Evolutionary conservation across 2,329 filamentous ascomycete species (phyloP).

Genomic region (Neophaeococcomyces mojaviensis): DNA sequence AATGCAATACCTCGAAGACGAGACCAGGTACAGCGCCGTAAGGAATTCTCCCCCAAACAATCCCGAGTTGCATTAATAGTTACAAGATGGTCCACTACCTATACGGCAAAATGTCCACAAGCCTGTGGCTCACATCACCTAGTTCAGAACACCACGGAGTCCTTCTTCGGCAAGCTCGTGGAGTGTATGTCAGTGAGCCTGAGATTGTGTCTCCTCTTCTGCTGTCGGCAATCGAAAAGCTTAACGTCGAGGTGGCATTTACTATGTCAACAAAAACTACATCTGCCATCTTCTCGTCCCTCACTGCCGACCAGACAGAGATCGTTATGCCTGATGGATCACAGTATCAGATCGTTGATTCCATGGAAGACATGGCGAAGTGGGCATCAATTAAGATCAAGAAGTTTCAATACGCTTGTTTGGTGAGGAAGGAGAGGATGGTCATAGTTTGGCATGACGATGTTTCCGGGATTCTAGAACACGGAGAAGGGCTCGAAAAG

Average conservation of each 20-base stretch:
- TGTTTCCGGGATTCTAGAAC: slow-evolving; percentile 33
- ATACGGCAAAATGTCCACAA: not conserved
- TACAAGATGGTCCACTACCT: not conserved
- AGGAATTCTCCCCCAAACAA: not conserved
- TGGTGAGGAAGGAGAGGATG: slow-evolving; percentile 36
- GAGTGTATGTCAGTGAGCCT: slow-evolving; percentile 38
- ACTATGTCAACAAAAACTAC: slow-evolving; percentile 35
- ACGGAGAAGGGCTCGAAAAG: slow-evolving; percentile 13
- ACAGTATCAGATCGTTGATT: slow-evolving; percentile 41
- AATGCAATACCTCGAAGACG: not conserved
- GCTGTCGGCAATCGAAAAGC: slow-evolving; percentile 35
- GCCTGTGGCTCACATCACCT: not conserved
- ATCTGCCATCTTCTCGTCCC: slow-evolving; percentile 15
- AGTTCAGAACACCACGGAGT: slow-evolving; percentile 25
- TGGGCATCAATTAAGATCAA: slow-evolving; percentile 34
- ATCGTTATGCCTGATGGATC: slow-evolving; percentile 36
- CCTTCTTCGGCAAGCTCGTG: slow-evolving; percentile 33
- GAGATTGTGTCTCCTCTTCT: slow-evolving; percentile 32
- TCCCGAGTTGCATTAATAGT: not conserved
- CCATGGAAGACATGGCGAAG: slow-evolving; percentile 32
- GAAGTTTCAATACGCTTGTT: slow-evolving; percentile 38
- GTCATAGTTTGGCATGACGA: slow-evolving; percentile 41
- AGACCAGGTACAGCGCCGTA: not conserved
- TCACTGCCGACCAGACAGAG: slow-evolving; percentile 37
- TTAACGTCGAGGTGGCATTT: slow-evolving; percentile 42